Conservation (phyloP, 2,329 filamentous ascomycete genomes). For the Venturia oleaginea region DNA sequence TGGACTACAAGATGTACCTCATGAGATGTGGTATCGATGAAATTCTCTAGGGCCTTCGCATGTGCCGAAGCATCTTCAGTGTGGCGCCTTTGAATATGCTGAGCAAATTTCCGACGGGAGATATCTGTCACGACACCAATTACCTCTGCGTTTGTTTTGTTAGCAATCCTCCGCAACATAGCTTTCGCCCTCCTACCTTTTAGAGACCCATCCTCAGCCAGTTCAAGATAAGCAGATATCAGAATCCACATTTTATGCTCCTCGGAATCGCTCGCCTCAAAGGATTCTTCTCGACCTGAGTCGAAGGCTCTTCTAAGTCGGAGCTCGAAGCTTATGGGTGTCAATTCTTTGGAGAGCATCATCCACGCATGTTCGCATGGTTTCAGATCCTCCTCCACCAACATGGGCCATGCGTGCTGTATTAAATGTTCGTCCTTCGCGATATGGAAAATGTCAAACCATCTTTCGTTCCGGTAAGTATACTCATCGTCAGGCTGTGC, state of each 20-base stretch:
- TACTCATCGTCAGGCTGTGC: not conserved
- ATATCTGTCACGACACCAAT: slow-evolving; percentile 9
- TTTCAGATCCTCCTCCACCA: slow-evolving; percentile 7
- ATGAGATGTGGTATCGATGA: slow-evolving; percentile 18
- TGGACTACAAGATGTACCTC: not conserved
- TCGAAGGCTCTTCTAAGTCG: slow-evolving; percentile 26
- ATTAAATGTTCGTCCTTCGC: not conserved
- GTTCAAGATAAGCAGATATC: slow-evolving; percentile 18
- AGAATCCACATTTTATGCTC: slow-evolving; percentile 22
- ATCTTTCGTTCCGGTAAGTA: slow-evolving; percentile 2
- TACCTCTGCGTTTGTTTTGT: not conserved
- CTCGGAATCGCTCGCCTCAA: not conserved
- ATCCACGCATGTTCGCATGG: slow-evolving; percentile 5
- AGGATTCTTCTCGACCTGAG: slow-evolving; percentile 18
- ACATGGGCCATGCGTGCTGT: slow-evolving; percentile 14
- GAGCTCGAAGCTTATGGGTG: slow-evolving; percentile 8
- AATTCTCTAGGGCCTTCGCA: slow-evolving; percentile 15
- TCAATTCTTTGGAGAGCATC: not conserved
- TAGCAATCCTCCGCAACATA: not conserved
- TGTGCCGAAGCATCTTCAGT: slow-evolving; percentile 12
- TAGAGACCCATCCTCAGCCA: slow-evolving; percentile 9
- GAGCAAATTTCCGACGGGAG: slow-evolving; percentile 8
- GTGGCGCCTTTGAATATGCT: not conserved
- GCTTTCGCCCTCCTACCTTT: not conserved
- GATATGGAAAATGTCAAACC: not conserved